These are phyloP conservation scores for Ilyonectria sp. DNA, from an alignment of 2,329 filamentous ascomycete genomes.

Conservation along the genomic window DNA sequence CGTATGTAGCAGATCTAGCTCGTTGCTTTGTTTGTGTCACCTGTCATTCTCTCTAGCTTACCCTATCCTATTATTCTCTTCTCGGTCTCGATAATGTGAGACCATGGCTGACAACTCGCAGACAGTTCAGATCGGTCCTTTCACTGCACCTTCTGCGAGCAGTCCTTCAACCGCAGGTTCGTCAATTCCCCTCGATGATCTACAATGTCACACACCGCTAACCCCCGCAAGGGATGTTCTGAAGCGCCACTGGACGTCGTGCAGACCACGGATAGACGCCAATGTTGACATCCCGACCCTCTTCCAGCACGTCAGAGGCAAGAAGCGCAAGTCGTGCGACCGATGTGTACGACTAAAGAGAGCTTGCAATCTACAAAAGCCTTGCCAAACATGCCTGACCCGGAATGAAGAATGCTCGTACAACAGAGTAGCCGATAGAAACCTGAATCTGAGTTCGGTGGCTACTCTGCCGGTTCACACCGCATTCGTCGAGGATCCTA, in stretches of 20 bases:
- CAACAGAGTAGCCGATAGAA: not conserved
- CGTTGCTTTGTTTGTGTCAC: not conserved
- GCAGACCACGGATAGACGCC: conserved; percentile 2
- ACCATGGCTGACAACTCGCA: not conserved
- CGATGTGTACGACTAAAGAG: conserved; percentile 6
- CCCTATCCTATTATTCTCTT: not conserved
- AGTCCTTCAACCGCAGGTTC: not conserved
- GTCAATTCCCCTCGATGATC: not conserved
- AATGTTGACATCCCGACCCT: conserved; percentile 4
- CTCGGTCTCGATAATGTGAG: not conserved
- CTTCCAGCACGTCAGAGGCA: conserved; percentile 7
- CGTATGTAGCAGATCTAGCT: not conserved
- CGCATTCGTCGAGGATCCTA: not conserved
- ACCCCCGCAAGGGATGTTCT: not conserved
- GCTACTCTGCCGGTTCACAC: not conserved
- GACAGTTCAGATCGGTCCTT: conserved; percentile 1
- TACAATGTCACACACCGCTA: rapidly evolving
- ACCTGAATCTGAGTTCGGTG: not conserved
- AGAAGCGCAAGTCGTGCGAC: conserved; percentile 13
- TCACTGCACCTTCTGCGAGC: not conserved
- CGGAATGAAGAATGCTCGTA: conserved; percentile 5
- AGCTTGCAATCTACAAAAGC: conserved; percentile 4
- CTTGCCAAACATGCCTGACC: not conserved
- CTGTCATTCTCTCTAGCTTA: not conserved
- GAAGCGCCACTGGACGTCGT: conserved; percentile 7